A percentile compares a stretch with the other conserved stretches of the same genome.
Evolutionary conservation across 352 stramenopile species (phyloP).

Genomic region (Pythium monospermum): DNA sequence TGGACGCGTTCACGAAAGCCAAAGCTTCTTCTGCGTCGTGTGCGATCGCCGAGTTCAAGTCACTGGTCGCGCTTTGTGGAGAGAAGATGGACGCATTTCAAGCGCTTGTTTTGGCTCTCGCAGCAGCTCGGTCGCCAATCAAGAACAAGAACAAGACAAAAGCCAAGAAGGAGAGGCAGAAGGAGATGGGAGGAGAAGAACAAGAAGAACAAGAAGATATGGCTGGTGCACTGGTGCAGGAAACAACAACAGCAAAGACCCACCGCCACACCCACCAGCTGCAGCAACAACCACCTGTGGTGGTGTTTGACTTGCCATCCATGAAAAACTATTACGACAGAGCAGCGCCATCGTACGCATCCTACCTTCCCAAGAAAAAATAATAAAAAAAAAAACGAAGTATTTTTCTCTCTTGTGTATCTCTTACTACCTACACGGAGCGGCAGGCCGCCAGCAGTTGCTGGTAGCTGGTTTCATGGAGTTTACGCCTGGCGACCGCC

Average conservation of each 20-base stretch:
- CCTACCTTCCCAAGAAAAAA: constrained; percentile 35
- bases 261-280: not conserved
- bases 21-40: constrained; percentile 21
- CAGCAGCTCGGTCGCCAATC: constrained; percentile 7
- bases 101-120: constrained; percentile 28
- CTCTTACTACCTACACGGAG: constrained; percentile 9
- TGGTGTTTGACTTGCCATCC: constrained; percentile 53
- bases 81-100: constrained; percentile 33
- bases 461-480: constrained; percentile 56
- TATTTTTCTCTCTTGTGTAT: not conserved
- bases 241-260: not conserved
- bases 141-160: no score
- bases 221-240: not conserved
- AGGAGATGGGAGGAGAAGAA: not conserved
- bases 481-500: constrained; percentile 56
- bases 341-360: constrained; percentile 55
- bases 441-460: constrained; percentile 42
- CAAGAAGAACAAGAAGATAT: not conserved
- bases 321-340: constrained; percentile 64
- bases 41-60: constrained; percentile 39
- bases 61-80: constrained; percentile 40
- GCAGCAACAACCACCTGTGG: not conserved
- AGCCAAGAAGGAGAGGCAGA: no score
- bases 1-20: constrained; percentile 36
- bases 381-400: constrained; percentile 8